phyloP scores from a whole-genome alignment of 2,329 filamentous ascomycete species.

The Drechslera avenae region DNA sequence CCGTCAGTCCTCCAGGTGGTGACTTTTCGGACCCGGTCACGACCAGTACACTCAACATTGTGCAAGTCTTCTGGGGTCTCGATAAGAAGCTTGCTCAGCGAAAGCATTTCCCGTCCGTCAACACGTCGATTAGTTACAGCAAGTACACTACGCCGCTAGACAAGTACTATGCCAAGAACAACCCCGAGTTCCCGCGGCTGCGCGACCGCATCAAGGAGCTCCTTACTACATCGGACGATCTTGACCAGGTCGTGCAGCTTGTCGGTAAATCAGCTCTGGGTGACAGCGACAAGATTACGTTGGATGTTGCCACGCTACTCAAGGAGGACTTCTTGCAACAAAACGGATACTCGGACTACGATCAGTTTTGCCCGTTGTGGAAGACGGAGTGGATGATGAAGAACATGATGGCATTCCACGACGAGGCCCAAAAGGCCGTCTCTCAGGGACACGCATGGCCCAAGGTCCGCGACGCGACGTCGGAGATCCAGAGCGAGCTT shows the following conservation, averaged over 20 bases:
- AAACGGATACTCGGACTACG: conserved; percentile 98
- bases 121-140: conserved; percentile 91
- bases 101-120: conserved; percentile 99
- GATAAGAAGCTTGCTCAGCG: conserved; percentile 99
- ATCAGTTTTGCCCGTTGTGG: conserved; percentile 99
- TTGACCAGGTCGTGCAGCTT: conserved; percentile 97
- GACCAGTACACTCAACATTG: conserved; percentile 89
- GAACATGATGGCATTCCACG: conserved; percentile 96
- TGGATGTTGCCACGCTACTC: conserved; percentile 87
- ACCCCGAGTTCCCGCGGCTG: conserved; percentile 90
- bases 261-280: conserved; percentile 97
- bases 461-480: conserved; percentile 89
- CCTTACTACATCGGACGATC: conserved; percentile 90
- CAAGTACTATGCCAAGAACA: conserved; percentile 91
- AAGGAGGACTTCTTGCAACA: conserved; percentile 99
- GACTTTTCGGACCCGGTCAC: conserved; percentile 99
- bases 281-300: conserved; percentile 96
- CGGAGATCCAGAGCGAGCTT: conserved; percentile 82
- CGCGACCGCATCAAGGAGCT: conserved; percentile 93
- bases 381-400: conserved; percentile 99
- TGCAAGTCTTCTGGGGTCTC: conserved; percentile 99
- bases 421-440: conserved; percentile 95
- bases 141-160: conserved; percentile 92
- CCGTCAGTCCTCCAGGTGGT: conserved; percentile 95
- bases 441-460: conserved; percentile 88